phyloP scores from a whole-genome alignment of 306 rosid species.

The Quercus wislizeni region DNA sequence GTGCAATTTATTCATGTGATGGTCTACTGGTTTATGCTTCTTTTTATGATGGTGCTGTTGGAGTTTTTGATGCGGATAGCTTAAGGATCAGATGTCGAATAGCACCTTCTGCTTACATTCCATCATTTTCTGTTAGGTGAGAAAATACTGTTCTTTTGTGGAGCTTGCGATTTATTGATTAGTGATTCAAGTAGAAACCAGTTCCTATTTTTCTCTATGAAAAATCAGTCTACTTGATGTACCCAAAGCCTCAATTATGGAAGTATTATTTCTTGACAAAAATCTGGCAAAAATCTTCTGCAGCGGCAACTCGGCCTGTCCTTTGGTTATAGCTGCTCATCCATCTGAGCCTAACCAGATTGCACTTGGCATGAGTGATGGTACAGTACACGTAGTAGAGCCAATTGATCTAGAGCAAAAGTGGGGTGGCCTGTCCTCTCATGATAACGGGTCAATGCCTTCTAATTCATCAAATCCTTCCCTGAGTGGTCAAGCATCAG shows the following conservation, averaged over 20 bases:
- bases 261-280: not conserved
- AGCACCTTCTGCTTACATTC: slow-evolving; percentile 40
- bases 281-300: slow-evolving; percentile 4
- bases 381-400: slow-evolving; percentile 35
- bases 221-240: not conserved
- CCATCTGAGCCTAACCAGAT: slow-evolving; percentile 44
- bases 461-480: slow-evolving; percentile 47
- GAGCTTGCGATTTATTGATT: not conserved
- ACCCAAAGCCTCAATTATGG: not conserved
- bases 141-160: not conserved
- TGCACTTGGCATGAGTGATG: slow-evolving; percentile 42
- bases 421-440: slow-evolving; percentile 38
- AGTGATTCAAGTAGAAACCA: not conserved
- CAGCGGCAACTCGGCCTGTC: slow-evolving; percentile 26
- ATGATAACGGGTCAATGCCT: slow-evolving; percentile 38
- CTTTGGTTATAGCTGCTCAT: slow-evolving; percentile 42
- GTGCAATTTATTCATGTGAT: slow-evolving; percentile 49
- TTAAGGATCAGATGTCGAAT: slow-evolving; percentile 40
- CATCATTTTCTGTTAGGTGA: slow-evolving; percentile 37
- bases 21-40: slow-evolving; percentile 33
- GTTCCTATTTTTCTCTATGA: not conserved
- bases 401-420: slow-evolving; percentile 32
- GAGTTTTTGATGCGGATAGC: slow-evolving; percentile 40
- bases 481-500: slow-evolving; percentile 42
- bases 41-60: slow-evolving; percentile 40